phyloP scores from a whole-genome alignment of 1,284 basidiomycete genomes.

The Pseudozyma pruni region DNA sequence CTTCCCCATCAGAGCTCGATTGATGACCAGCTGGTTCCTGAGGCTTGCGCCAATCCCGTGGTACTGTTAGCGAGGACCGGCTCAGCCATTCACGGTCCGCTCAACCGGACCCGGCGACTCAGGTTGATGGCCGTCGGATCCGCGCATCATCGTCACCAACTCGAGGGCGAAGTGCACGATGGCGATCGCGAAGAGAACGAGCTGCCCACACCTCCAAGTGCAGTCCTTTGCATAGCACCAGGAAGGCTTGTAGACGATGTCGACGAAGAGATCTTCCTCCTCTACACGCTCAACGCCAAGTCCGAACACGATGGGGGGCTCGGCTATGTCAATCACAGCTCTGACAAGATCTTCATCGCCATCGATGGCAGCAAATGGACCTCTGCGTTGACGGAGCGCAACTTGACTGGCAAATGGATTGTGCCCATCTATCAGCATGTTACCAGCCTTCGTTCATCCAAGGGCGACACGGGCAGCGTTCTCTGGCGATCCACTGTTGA shows the following conservation, averaged over 20 bases:
- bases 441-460: slow-evolving; percentile 53
- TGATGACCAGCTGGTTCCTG: background rate
- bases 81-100: background rate
- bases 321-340: slow-evolving; percentile 45
- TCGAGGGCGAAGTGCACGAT: background rate
- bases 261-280: slow-evolving; percentile 56
- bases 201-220: slow-evolving; percentile 12
- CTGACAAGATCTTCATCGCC: slow-evolving; percentile 38
- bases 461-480: slow-evolving; percentile 62
- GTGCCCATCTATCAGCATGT: slow-evolving; percentile 43
- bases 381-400: slow-evolving; percentile 14
- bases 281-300: slow-evolving; percentile 42
- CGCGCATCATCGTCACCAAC: slow-evolving; percentile 2
- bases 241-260: slow-evolving; percentile 39
- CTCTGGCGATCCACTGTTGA: slow-evolving; percentile 59
- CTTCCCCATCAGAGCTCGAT: too few species aligned
- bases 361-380: slow-evolving; percentile 27
- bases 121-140: slow-evolving; percentile 4
- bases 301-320: slow-evolving; percentile 43
- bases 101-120: background rate
- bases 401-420: slow-evolving; percentile 23
- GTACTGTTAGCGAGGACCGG: slow-evolving; percentile 4
- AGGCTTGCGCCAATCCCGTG: slow-evolving; percentile 1
- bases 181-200: background rate
- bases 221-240: slow-evolving; percentile 8